Evolutionary conservation across 2,329 filamentous ascomycete species (phyloP), one percentile per base, ranked within the genome.

Genomic region (Colletotrichum musae): DNA sequence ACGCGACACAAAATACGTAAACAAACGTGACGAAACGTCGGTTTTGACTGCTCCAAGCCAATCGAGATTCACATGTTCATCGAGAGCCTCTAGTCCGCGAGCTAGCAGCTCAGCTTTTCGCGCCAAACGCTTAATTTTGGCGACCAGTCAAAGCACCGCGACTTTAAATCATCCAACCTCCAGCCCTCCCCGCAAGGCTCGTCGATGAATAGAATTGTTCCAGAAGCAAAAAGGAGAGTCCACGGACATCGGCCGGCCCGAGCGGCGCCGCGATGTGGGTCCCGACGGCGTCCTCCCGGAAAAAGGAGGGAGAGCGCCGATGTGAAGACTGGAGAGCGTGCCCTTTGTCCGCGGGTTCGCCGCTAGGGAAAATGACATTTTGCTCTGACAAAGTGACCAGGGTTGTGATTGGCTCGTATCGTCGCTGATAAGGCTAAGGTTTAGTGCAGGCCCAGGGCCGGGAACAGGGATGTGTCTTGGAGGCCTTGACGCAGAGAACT

Each of bases 391-490:
- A 68, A 70, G 43, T 53, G 47, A 58, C 64, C 24, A 28, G 58
- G 48, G 52, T 12, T 12, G 5, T 58, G 58, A 68, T 70, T 70
- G 68, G 68, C 9, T 41, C 24, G 43, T 70, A 28, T 39, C 13
- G 12, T 9, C 58, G 36, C 64, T 70, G 68, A 70, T 70, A 70
- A 70, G 68, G 68, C 68, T 70, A 70, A 68, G 53, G 52, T 50
- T 64, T 70, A 64, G 68, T 45, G 56, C 56, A 43, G 43, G 51
- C 12, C 21, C 51, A 43, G 28, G 50, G 43, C 62, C 56, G 43
- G 56, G 62, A 69, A 61, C 66, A 69, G 62, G 66, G 62, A 32
- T 21, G 28, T 15, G 12, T 26, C 47, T 43, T 21, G 58, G 15
- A 43, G 36, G 15, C 52, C 45, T 39, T 68, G 53, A 54, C 61